Percentiles rank a stretch among this genome's conserved stretches.
Evolutionary conservation across 768 basidiomycete species (phyloP).

Genomic region (Tubosaeta sp.): DNA sequence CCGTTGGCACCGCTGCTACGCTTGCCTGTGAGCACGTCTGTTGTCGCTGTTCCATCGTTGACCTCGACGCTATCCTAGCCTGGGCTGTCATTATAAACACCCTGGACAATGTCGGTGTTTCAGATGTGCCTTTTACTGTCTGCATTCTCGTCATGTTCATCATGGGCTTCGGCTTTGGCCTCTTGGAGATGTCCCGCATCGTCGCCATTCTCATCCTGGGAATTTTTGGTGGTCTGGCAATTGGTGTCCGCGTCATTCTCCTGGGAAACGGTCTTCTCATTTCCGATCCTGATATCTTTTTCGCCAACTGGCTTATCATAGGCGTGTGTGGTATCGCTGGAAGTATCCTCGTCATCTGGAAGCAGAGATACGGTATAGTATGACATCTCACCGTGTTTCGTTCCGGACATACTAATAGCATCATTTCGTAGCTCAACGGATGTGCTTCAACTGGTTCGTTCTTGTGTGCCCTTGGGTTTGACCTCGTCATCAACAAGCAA

Average conservation of each 20-base stretch:
- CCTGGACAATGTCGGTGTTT: slow-evolving; percentile 41
- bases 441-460: slow-evolving; percentile 63
- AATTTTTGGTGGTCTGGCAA: slow-evolving; percentile 51
- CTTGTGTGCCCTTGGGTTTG: slow-evolving; percentile 50
- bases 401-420: slow-evolving; percentile 3
- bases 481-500: slow-evolving; percentile 55
- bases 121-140: slow-evolving; percentile 48
- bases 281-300: slow-evolving; percentile 31
- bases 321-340: slow-evolving; percentile 40
- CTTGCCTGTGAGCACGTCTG: slow-evolving; percentile 39
- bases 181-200: slow-evolving; percentile 48
- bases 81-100: slow-evolving; percentile 65
- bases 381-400: slow-evolving; percentile 13
- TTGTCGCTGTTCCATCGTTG: neutral
- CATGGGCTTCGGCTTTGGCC: slow-evolving; percentile 49
- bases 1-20: slow-evolving; percentile 46
- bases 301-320: slow-evolving; percentile 53
- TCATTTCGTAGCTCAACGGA: slow-evolving; percentile 34
- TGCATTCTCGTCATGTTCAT: slow-evolving; percentile 48
- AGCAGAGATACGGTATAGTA: slow-evolving; percentile 49
- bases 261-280: slow-evolving; percentile 49
- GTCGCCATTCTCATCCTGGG: slow-evolving; percentile 45
- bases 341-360: slow-evolving; percentile 40
- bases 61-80: slow-evolving; percentile 31
- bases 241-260: slow-evolving; percentile 53